Conservation (phyloP, 208 protist genomes). For the Crithidia sp. region DNA sequence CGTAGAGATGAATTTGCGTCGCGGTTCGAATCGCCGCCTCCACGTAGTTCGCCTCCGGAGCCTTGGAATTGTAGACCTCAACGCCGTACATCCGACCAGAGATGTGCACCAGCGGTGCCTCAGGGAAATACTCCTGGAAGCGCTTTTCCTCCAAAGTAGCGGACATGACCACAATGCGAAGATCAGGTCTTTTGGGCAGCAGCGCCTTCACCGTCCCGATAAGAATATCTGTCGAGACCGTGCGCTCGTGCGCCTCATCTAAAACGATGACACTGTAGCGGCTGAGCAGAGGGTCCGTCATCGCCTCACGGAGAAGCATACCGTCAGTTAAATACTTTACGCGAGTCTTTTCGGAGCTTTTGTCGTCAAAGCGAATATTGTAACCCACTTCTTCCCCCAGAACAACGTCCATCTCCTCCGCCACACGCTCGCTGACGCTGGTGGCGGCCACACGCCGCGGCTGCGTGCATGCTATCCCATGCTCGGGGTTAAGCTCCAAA, state of each 20-base stretch:
- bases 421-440: conserved; percentile 98
- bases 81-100: conserved; percentile 96
- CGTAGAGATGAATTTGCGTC: conserved; percentile 97
- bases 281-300: conserved; percentile 91
- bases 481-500: conserved; percentile 84
- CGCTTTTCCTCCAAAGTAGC: conserved; percentile 98
- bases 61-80: conserved; percentile 87
- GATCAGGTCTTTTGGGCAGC: conserved; percentile 76
- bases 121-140: conserved; percentile 97
- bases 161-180: conserved; percentile 97
- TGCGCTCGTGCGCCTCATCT: conserved; percentile 99
- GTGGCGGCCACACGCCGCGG: conserved; percentile 99
- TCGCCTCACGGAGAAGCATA: conserved; percentile 98
- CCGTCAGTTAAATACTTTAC: conserved; percentile 99
- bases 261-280: conserved; percentile 98
- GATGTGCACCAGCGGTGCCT: conserved; percentile 97
- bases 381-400: conserved; percentile 99
- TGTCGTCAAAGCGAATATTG: conserved; percentile 98
- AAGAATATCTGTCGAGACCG: conserved; percentile 98
- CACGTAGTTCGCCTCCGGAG: conserved; percentile 96
- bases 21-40: conserved; percentile 97
- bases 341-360: conserved; percentile 91
- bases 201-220: conserved; percentile 97
- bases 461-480: conserved; percentile 94
- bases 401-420: conserved; percentile 96